Percentiles rank a stretch among this genome's conserved stretches.
Conservation (phyloP, 1,139 yeast species). For the Pichia terricola region DNA sequence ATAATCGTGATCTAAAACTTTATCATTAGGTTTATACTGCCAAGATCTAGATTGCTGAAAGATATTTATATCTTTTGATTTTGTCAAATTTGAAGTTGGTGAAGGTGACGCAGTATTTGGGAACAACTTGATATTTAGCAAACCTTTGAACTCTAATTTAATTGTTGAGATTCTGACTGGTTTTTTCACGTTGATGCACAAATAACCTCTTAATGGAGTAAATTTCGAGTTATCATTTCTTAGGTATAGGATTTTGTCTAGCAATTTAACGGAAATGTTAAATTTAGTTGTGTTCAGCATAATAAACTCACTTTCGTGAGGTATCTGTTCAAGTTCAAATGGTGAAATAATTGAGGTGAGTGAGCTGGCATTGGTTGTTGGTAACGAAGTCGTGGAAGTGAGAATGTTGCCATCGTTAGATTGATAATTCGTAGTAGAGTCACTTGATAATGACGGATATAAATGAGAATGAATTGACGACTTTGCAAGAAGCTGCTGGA, state of each 20-base stretch:
- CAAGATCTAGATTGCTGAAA: constrained; percentile 10
- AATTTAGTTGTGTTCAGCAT: constrained; percentile 5
- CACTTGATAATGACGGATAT: background rate
- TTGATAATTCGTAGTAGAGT: too few species aligned
- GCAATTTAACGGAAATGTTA: constrained; percentile 5
- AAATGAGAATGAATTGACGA: too few species aligned
- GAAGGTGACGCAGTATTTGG: constrained; percentile 1
- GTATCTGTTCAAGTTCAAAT: constrained; percentile 5
- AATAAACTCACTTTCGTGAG: constrained; percentile 6
- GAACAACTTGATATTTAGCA: constrained; percentile 4
- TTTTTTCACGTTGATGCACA: constrained; percentile 13
- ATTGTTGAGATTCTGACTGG: constrained; percentile 8
- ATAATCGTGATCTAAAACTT: constrained; percentile 7
- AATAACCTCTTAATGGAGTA: constrained; percentile 18
- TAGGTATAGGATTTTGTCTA: constrained; percentile 11
- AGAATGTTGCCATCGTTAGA: background rate
- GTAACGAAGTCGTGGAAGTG: background rate
- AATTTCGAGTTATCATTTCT: constrained; percentile 5
- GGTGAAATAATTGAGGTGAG: constrained; percentile 3
- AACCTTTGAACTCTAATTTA: constrained; percentile 9
- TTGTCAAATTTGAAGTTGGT: constrained; percentile 3
- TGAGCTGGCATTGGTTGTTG: constrained; percentile 2
- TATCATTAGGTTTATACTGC: constrained; percentile 9
- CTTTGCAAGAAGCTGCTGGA: too few species aligned
- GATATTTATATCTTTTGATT: background rate